Evolutionary conservation across 31 red algal genomes (phyloP), one percentile per base, ranked within the genome.

Genomic region (Porphyra umbilicalis): DNA sequence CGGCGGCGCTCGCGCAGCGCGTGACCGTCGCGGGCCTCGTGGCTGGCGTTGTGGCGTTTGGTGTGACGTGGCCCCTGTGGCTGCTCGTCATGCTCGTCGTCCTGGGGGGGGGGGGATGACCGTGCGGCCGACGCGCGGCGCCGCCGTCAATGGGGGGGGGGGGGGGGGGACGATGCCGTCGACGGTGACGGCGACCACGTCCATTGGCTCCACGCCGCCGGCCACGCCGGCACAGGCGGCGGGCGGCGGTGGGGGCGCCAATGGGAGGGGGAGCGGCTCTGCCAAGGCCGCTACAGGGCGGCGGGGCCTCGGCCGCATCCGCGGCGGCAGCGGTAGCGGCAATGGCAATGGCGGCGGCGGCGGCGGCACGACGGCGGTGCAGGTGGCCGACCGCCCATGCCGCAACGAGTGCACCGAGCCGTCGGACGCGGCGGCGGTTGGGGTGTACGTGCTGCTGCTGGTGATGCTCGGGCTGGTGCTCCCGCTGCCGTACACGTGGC

Each of bases 391-490:
- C 80, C 88, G 92, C 20, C 95, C 92, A 16, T 84, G 83, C 13
- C 85, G 89, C 75, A 88, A 98, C 44, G 95, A 98, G 80, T 81
- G 94, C 38, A 92, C 95, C 30, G 95, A 98, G 85, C 91, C 95
- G 38, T 78, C 92, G 30, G 82, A 84, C 46, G 29, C 85, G 29
- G 79, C 92, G 9, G 86, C 87, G 33, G 79, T 92, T 6, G 76
- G 94, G 38, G 95, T 92, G 18, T 94, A 90, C 71, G 35, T 92
- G 30, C 85, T 94, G 80, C 86, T 98, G 88, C 79, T 94, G 46
- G 15, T 94, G 36, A 98, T 98, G 95, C 78, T 94, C 77, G 82
- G 84, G 9, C 76, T 91, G 34, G 74, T 98, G 83, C 36, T 91
- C 68, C 95, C 95, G 5, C 92, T 88, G 76, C 90, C 94, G 15